A percentile compares a stretch with the other conserved stretches of the same genome.
These are phyloP conservation scores for Suhomyces guaymorum DNA, from an alignment of 1,139 yeast species.

Conservation along the genomic window DNA sequence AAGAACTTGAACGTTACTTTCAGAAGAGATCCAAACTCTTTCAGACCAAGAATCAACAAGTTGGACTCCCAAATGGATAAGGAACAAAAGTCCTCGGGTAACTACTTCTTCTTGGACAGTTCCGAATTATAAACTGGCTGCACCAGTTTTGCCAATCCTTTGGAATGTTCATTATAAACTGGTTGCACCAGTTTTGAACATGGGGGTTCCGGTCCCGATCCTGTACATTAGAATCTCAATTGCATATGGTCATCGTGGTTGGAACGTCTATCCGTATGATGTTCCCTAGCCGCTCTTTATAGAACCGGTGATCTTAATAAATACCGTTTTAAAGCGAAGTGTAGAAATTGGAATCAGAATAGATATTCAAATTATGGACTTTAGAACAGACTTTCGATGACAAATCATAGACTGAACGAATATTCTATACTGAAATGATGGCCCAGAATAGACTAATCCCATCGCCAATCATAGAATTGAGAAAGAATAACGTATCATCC, in stretches of 20 bases:
- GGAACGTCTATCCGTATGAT: conserved; percentile 14
- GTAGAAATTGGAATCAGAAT: no score
- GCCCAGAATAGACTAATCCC: no score
- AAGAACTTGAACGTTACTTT: conserved; percentile 96
- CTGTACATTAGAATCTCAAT: conserved; percentile 17
- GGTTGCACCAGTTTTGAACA: conserved; percentile 5
- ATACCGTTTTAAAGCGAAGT: no score
- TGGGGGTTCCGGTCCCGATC: conserved; percentile 3
- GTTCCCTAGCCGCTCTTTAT: conserved; percentile 13
- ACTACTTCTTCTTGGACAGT: conserved; percentile 91
- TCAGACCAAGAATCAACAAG: conserved; percentile 97
- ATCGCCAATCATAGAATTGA: no score
- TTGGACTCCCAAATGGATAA: conserved; percentile 97
- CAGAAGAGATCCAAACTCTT: conserved; percentile 98
- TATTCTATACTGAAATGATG: no score
- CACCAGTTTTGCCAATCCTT: no score
- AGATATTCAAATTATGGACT: no score
- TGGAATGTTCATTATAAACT: no score
- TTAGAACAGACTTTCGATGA: no score
- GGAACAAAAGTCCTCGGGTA: conserved; percentile 89
- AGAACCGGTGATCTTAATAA: not conserved
- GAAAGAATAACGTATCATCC: no score
- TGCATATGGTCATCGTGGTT: conserved; percentile 14
- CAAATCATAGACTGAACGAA: no score
- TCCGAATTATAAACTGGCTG: conserved; percentile 39